phyloP scores from a whole-genome alignment of 208 protist genomes.

The Vickermania ingenoplastis region DNA sequence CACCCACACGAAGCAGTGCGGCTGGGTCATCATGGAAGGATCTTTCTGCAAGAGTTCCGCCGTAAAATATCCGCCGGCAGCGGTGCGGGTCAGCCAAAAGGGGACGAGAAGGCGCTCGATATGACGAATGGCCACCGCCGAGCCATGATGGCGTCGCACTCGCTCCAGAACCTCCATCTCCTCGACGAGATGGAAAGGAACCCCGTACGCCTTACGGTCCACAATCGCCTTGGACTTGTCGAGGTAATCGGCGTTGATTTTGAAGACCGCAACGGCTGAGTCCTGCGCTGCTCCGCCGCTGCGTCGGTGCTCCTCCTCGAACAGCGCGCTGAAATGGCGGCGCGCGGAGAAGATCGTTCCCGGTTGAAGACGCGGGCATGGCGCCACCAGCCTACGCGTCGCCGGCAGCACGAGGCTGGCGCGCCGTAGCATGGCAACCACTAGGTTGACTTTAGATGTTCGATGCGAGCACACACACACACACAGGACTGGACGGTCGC shows the following conservation, averaged over 20 bases:
- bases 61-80: constrained; percentile 58
- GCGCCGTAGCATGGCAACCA: too few species aligned
- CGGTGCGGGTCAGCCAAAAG: constrained; percentile 73
- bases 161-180: constrained; percentile 67
- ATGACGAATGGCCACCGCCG: constrained; percentile 37
- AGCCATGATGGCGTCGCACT: constrained; percentile 67
- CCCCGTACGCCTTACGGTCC: constrained; percentile 63
- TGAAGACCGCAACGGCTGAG: constrained; percentile 45
- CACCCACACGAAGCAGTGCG: constrained; percentile 73
- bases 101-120: constrained; percentile 76
- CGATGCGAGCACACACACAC: too few species aligned
- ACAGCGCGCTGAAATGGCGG: constrained; percentile 45
- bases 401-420: too few species aligned
- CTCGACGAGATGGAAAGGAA: constrained; percentile 62
- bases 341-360: too few species aligned
- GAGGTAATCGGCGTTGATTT: constrained; percentile 48
- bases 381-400: too few species aligned
- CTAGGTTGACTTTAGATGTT: too few species aligned
- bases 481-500: too few species aligned
- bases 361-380: too few species aligned
- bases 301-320: constrained; percentile 36
- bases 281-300: not conserved
- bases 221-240: constrained; percentile 51
- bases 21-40: constrained; percentile 60
- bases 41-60: constrained; percentile 77